Percentiles rank a stretch among this genome's conserved stretches.
These are phyloP conservation scores for Moesziomyces globuligerus DNA, from an alignment of 1,284 basidiomycete species.

Conservation along the genomic window DNA sequence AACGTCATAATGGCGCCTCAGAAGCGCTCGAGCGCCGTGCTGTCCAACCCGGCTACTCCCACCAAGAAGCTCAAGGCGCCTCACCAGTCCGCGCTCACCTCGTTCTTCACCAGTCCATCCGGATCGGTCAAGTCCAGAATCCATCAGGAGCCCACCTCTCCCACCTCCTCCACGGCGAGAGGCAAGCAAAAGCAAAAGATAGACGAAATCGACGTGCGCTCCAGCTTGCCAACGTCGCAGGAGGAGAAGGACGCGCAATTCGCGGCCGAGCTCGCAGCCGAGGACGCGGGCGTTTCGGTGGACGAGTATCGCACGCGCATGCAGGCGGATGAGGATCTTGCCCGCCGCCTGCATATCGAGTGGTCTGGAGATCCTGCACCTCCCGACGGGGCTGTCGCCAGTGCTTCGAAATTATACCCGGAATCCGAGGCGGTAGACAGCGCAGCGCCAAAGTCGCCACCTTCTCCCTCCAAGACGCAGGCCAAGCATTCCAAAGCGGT, in stretches of 20 bases:
- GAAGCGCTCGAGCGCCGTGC: conserved; percentile 21
- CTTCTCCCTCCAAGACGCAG: conserved; percentile 9
- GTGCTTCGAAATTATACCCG: neutral
- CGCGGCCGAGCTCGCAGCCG: conserved; percentile 36
- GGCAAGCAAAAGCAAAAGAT: conserved; percentile 17
- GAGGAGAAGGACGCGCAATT: conserved; percentile 40
- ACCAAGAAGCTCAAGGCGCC: conserved; percentile 31
- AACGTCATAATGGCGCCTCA: conserved; percentile 23
- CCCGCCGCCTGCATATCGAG: conserved; percentile 32
- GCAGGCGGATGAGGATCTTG: conserved; percentile 44
- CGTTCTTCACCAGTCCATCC: conserved; percentile 44
- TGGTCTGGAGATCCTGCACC: conserved; percentile 21
- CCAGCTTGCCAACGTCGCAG: conserved; percentile 4
- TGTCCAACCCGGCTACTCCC: conserved; percentile 27
- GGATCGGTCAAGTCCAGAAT: conserved; percentile 7
- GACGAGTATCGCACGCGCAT: conserved; percentile 21
- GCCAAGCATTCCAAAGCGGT: conserved; percentile 9
- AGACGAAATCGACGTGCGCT: neutral
- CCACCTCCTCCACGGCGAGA: conserved; percentile 7
- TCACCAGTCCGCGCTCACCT: conserved; percentile 39
- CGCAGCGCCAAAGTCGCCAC: neutral
- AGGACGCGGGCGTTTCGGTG: conserved; percentile 21
- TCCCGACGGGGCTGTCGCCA: neutral
- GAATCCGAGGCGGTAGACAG: neutral
- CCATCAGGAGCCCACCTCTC: conserved; percentile 9